Evolutionary conservation across 768 basidiomycete species (phyloP).

Genomic region (Galerina sulciceps): DNA sequence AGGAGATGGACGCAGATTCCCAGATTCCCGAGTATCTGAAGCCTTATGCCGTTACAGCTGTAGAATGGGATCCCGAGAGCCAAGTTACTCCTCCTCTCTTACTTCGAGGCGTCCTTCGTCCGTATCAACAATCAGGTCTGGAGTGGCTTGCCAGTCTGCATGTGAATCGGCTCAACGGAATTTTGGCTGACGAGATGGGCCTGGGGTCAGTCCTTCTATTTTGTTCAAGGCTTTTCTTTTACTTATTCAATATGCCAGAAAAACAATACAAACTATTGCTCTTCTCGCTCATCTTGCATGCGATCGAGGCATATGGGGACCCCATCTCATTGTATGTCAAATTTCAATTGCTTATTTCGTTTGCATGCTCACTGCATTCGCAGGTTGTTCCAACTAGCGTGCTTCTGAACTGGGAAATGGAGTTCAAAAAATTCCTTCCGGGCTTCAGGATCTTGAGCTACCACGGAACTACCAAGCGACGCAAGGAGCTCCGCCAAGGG

Average conservation of each 20-base stretch:
- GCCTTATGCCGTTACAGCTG: conserved; percentile 71
- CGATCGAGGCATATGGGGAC: conserved; percentile 90
- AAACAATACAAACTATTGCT: conserved; percentile 96
- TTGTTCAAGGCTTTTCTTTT: not conserved
- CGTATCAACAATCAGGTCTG: conserved; percentile 91
- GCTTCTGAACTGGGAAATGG: conserved; percentile 94
- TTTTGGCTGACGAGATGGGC: conserved; percentile 94
- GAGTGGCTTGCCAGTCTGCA: conserved; percentile 95
- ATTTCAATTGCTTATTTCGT: not conserved
- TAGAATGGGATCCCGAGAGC: conserved; percentile 65
- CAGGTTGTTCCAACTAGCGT: conserved; percentile 92
- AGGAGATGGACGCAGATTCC: not conserved
- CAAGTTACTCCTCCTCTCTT: conserved; percentile 71
- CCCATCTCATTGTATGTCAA: conserved; percentile 77
- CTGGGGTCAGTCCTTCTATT: conserved; percentile 65
- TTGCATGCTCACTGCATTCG: conserved; percentile 14
- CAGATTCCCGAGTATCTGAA: conserved; percentile 60
- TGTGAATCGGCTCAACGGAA: conserved; percentile 78
- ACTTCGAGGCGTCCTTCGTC: conserved; percentile 85
- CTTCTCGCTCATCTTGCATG: conserved; percentile 92
- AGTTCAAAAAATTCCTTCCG: conserved; percentile 95
- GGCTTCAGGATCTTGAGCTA: conserved; percentile 88
- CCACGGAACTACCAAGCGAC: conserved; percentile 86
- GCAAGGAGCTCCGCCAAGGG: conserved; percentile 87
- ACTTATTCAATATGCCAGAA: conserved; percentile 49